Base-by-base conservation (phyloP, 352 stramenopile species). In the Hyaloperonospora brassicae region DNA sequence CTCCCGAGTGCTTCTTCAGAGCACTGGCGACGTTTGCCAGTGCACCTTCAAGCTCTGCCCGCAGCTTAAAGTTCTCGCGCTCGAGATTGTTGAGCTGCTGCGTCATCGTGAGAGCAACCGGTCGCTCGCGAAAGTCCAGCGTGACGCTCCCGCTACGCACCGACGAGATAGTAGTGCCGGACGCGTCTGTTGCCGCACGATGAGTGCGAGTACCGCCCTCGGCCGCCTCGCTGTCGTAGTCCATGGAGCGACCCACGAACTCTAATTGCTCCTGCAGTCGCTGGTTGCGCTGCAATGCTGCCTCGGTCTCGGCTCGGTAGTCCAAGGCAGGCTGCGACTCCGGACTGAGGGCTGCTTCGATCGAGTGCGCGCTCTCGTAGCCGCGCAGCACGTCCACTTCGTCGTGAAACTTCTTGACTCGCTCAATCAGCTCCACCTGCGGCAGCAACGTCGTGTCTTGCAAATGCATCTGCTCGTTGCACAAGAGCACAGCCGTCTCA, bases 51-150 rank as follows among this genome's bases (percentile, higher is more conserved):
- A 89, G 62, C 52, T 89, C 77, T 24, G 61, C 64, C n/a, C 78
- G 72, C 39, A 89, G 64, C 31, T 73, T 59, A 41, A 86, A 86
- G 50, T 89, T 89, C 50, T 89, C 79, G 0, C 79, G 75, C 47
- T 89, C 79, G 6, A 89, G 64, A 12, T 68, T 75, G 40, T 87
- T 86, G 24, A 89, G 47, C 59, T 89, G 79, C 59, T 87, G 75
- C 3, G 74, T 87, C 62, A 89, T 81, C 1, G 74, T 84, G 12
- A 79, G 46, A 13, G 64, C 64, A 31, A 85, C 71, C 0, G 72
- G 68, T 30, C 75, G 71, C 44, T 61, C 60, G 23, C 61, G 60
- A 27, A 53, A 43, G 14, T 61, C 54, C 17, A 65, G 50, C 4
- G 45, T 62, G 35, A 63, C 52, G 38, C 66, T 70, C 31, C 52